Conservation (phyloP, 2,329 filamentous ascomycete genomes). For the Blastomyces percursus region DNA sequence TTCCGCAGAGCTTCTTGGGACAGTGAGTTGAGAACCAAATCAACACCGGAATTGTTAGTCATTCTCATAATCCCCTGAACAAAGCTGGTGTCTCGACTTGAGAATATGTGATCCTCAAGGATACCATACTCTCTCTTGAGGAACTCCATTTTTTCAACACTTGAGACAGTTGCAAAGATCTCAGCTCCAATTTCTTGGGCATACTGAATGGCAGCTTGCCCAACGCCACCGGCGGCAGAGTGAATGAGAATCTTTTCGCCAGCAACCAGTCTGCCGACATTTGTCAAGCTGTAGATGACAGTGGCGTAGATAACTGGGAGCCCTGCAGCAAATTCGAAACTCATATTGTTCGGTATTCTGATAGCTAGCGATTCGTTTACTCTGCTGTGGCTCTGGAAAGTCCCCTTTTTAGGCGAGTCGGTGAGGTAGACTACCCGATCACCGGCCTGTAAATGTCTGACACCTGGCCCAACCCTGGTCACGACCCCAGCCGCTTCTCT, state of each 20-base stretch:
- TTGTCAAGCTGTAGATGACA: conserved; percentile 14
- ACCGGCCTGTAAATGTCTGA: conserved; percentile 21
- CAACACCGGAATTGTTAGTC: conserved; percentile 16
- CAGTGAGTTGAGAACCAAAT: conserved; percentile 15
- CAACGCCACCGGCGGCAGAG: conserved; percentile 18
- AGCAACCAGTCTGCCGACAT: conserved; percentile 14
- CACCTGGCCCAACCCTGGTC: conserved; percentile 15
- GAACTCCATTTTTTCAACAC: conserved; percentile 15
- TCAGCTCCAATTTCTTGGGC: conserved; percentile 17
- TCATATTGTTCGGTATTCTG: conserved; percentile 14
- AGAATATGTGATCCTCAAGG: conserved; percentile 18
- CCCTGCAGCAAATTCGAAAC: conserved; percentile 15
- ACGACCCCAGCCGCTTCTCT: conserved; percentile 29
- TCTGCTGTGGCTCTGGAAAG: conserved; percentile 14
- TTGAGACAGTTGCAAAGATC: conserved; percentile 18
- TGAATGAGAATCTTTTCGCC: conserved; percentile 19
- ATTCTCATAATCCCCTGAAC: conserved; percentile 15
- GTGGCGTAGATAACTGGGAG: conserved; percentile 17
- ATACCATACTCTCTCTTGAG: conserved; percentile 17
- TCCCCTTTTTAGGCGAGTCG: conserved; percentile 8
- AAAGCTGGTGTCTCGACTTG: conserved; percentile 16
- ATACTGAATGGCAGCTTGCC: conserved; percentile 19
- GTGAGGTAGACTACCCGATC: conserved; percentile 26
- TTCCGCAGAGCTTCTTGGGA: conserved; percentile 13
- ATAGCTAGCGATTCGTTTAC: conserved; percentile 9